Conservation (phyloP, 2,329 filamentous ascomycete species). For the Paecilomyces sp. region DNA sequence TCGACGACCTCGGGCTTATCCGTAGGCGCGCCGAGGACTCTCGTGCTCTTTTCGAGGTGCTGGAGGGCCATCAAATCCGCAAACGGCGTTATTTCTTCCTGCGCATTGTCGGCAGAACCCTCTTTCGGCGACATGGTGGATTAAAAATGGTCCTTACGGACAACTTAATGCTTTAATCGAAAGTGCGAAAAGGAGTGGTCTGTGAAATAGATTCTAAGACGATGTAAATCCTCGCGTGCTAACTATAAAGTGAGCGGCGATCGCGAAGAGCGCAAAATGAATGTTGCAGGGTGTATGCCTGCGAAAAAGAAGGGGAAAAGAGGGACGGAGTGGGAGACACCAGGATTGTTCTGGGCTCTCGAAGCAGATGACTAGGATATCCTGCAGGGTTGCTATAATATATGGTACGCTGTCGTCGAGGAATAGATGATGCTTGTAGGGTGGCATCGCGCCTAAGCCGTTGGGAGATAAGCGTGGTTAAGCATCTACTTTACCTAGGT, state of each 20-base stretch:
- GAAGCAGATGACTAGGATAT: background rate
- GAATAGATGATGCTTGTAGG: background rate
- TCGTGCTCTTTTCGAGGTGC: constrained; percentile 11
- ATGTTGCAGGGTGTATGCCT: background rate
- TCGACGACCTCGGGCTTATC: constrained; percentile 20
- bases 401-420: background rate
- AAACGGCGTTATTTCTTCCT: constrained; percentile 12
- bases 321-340: background rate
- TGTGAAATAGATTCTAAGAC: background rate
- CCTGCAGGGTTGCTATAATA: background rate
- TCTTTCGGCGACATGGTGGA: background rate
- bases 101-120: background rate
- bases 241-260: background rate
- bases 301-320: background rate
- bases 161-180: background rate
- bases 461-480: background rate
- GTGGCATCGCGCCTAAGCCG: background rate
- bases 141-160: background rate
- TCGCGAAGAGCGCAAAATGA: background rate
- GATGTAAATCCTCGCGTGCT: background rate
- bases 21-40: background rate
- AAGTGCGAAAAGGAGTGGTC: background rate
- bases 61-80: constrained; percentile 25
- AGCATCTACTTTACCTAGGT: background rate
- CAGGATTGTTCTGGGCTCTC: background rate